phyloP scores from a whole-genome alignment of 1,284 basidiomycete genomes.

The Apiotrichum domesticum region DNA sequence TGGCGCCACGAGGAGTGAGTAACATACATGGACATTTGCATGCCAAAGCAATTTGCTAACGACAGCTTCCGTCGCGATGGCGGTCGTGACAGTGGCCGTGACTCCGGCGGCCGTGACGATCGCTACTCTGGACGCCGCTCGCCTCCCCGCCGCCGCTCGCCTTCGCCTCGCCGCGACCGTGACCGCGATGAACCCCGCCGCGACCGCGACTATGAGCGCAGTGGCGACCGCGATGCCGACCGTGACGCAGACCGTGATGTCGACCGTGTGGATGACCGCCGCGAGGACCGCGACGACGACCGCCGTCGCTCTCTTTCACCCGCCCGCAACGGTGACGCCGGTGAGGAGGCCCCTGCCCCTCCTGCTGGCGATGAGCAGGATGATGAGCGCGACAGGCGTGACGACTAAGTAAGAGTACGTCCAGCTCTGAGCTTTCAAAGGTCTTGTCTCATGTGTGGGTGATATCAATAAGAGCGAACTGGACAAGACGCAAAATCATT shows the following conservation, averaged over 20 bases:
- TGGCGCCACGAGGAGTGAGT: constrained; percentile 65
- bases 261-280: constrained; percentile 1
- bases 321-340: background rate
- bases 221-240: constrained; percentile 14
- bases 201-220: background rate
- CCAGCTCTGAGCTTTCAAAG: too few relatives aligned
- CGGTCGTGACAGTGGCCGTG: constrained; percentile 2
- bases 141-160: constrained; percentile 21
- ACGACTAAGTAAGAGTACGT: constrained; percentile 13
- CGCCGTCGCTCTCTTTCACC: background rate
- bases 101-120: constrained; percentile 10
- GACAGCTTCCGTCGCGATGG: constrained; percentile 36
- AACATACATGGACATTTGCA: constrained; percentile 12
- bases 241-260: constrained; percentile 4
- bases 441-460: too few relatives aligned
- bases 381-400: constrained; percentile 16
- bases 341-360: constrained; percentile 4
- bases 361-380: background rate
- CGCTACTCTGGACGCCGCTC: constrained; percentile 30
- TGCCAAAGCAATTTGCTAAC: background rate
- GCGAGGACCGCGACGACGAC: too few relatives aligned
- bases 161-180: constrained; percentile 3
- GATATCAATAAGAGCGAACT: too few relatives aligned
- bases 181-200: constrained; percentile 1
- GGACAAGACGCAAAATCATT: too few relatives aligned